Conservation (phyloP, 164 flowering plant species). For the Liquidambar formosana region DNA sequence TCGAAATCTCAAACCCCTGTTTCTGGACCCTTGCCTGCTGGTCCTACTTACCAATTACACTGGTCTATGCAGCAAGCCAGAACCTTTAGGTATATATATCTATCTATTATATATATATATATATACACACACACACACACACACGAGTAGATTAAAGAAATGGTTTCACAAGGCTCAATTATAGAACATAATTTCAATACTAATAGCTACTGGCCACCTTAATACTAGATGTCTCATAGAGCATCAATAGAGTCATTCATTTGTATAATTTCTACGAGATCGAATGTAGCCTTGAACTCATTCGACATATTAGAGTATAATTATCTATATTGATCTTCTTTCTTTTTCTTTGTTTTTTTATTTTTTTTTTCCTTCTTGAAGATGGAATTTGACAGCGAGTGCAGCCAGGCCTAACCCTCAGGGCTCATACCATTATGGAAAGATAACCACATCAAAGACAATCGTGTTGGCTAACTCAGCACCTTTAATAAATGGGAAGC, state of each 20-base stretch:
- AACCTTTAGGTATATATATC: slow-evolving; percentile 42
- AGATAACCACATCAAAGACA: slow-evolving; percentile 37
- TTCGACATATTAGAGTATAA: neutral
- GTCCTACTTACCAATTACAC: slow-evolving; percentile 24
- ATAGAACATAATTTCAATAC: no score
- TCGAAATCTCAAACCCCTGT: slow-evolving; percentile 44
- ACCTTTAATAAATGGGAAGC: slow-evolving; percentile 52
- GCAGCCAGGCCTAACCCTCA: slow-evolving; percentile 79
- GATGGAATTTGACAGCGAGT: slow-evolving; percentile 72
- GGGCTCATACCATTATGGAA: slow-evolving; percentile 72
- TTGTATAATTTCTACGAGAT: no score
- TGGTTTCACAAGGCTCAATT: neutral
- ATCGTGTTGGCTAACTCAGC: slow-evolving; percentile 58
- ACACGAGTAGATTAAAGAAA: neutral
- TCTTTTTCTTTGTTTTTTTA: neutral
- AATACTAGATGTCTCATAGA: no score
- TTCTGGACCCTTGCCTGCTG: slow-evolving; percentile 50
- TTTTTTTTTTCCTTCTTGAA: slow-evolving; percentile 17
- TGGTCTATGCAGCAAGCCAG: slow-evolving; percentile 69
- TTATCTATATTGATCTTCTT: neutral
- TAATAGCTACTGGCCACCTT: no score
- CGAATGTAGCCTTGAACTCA: no score
- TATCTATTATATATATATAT: no score
- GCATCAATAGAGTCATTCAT: no score
- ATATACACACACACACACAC: no score